phyloP scores from a whole-genome alignment of 805 yeast species.

The Metahyphopichia silvanorum region DNA sequence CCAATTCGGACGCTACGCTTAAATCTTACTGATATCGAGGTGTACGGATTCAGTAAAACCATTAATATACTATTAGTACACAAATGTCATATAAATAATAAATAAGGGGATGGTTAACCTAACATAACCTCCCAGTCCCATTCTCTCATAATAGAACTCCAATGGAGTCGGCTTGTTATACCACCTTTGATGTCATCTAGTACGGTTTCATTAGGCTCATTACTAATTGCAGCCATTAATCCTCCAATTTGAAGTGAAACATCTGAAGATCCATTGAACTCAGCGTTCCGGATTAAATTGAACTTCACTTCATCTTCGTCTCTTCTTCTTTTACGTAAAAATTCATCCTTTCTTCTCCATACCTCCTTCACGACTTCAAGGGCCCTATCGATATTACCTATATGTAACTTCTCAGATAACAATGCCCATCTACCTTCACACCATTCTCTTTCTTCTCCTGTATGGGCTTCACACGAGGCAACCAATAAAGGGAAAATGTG shows the following conservation, averaged over 20 bases:
- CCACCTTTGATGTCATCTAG: slow-evolving; percentile 34
- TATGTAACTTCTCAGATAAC: slow-evolving; percentile 53
- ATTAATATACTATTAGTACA: too few relatives aligned
- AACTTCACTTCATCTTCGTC: slow-evolving; percentile 4
- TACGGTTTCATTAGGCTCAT: slow-evolving; percentile 23
- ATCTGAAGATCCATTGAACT: slow-evolving; percentile 6
- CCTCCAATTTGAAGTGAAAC: slow-evolving; percentile 35
- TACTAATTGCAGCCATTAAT: slow-evolving; percentile 38
- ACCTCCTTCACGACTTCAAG: slow-evolving; percentile 69
- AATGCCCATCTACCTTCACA: slow-evolving; percentile 56
- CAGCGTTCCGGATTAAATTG: slow-evolving; percentile 9
- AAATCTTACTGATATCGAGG: too few relatives aligned
- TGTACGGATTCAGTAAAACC: too few relatives aligned
- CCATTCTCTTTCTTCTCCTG: slow-evolving; percentile 61
- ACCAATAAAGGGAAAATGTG: slow-evolving; percentile 66
- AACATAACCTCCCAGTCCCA: slow-evolving; percentile 75
- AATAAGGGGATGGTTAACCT: too few relatives aligned
- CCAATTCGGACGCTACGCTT: too few relatives aligned
- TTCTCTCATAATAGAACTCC: slow-evolving; percentile 69
- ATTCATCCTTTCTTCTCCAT: slow-evolving; percentile 60
- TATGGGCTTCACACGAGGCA: slow-evolving; percentile 62
- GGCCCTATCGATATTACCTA: slow-evolving; percentile 65
- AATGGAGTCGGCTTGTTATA: slow-evolving; percentile 52
- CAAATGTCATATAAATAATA: too few relatives aligned
- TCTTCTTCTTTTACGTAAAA: slow-evolving; percentile 20